phyloP scores from a whole-genome alignment of 805 yeast genomes.

The Starmera dryadoides region DNA sequence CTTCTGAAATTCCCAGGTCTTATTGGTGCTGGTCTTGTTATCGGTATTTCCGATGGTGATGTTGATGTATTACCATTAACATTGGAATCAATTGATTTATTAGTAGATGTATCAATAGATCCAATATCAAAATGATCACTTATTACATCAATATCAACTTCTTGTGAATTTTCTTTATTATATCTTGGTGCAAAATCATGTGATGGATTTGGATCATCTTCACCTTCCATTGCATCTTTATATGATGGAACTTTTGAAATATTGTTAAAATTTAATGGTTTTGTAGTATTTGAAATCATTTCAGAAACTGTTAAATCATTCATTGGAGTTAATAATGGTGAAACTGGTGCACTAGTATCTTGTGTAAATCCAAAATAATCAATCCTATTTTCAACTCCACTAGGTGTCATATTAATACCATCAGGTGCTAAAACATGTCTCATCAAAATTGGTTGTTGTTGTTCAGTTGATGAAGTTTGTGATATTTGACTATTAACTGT shows the following conservation, averaged over 20 bases:
- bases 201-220: slow-evolving; percentile 30
- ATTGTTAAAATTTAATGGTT: slow-evolving; percentile 24
- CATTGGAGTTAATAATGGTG: slow-evolving; percentile 25
- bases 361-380: slow-evolving; percentile 19
- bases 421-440: neutral
- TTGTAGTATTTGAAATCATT: slow-evolving; percentile 1
- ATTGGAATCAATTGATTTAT: too few relatives aligned
- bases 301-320: neutral
- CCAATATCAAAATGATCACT: too few relatives aligned
- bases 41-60: neutral
- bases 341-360: slow-evolving; percentile 10
- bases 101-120: too few relatives aligned
- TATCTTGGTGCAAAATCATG: slow-evolving; percentile 55
- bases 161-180: too few relatives aligned
- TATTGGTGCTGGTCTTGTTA: neutral
- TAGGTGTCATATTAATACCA: too few relatives aligned
- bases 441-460: neutral
- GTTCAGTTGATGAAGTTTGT: neutral
- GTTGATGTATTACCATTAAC: neutral
- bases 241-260: slow-evolving; percentile 72
- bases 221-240: slow-evolving; percentile 55
- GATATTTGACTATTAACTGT: too few relatives aligned
- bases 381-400: neutral
- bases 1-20: slow-evolving; percentile 1
- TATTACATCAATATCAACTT: too few relatives aligned